Percentiles rank a stretch among this genome's conserved stretches.
Evolutionary conservation across 495 filamentous ascomycete species (phyloP).

Genomic region (Aspergillus ostianus): DNA sequence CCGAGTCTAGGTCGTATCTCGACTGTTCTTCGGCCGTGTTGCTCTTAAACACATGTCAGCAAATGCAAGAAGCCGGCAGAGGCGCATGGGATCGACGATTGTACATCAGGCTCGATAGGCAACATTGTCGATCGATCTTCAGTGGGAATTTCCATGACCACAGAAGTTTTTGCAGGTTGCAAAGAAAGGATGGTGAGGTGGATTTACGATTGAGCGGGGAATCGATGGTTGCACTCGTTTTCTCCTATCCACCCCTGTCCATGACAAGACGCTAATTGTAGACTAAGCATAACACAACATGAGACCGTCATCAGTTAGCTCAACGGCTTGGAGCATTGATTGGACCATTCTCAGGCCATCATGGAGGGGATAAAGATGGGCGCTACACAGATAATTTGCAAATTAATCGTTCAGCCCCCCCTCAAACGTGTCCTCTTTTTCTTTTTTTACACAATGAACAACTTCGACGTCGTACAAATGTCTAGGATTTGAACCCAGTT

Average conservation of each 20-base stretch:
- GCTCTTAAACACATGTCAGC: background rate
- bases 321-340: background rate
- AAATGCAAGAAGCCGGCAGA: background rate
- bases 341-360: too few relatives aligned
- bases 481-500: too few relatives aligned
- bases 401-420: too few relatives aligned
- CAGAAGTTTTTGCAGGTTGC: background rate
- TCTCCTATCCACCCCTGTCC: background rate
- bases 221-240: background rate
- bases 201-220: background rate
- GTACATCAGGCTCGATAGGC: background rate
- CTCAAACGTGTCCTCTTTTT: too few relatives aligned
- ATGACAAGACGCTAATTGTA: background rate
- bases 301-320: background rate
- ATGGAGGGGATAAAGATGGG: too few relatives aligned
- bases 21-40: background rate
- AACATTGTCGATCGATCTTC: background rate
- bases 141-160: background rate
- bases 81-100: background rate
- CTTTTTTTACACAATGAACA: too few relatives aligned
- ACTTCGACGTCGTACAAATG: too few relatives aligned
- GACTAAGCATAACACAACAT: background rate
- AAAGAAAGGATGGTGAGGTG: background rate
- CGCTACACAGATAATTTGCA: too few relatives aligned
- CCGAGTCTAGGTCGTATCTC: background rate